Percentiles rank a stretch among this genome's conserved stretches.
Conservation (phyloP, 2,329 filamentous ascomycete genomes). For the Diaporthe aspalathi region DNA sequence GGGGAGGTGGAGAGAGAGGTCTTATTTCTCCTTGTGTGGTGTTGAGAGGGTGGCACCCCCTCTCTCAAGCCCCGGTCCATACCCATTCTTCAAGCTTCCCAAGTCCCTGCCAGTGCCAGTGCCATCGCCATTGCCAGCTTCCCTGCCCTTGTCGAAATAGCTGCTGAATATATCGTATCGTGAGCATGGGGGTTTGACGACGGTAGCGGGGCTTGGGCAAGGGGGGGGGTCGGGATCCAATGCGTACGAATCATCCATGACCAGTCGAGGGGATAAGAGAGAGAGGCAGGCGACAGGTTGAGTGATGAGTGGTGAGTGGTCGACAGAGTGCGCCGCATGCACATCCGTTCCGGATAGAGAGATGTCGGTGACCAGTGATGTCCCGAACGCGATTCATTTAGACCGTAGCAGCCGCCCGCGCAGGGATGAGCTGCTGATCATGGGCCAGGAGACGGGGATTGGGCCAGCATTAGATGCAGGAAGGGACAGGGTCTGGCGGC, state of each 20-base stretch:
- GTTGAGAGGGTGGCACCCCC: slow-evolving; percentile 7
- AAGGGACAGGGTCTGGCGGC: slow-evolving; percentile 36
- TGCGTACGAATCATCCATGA: background rate
- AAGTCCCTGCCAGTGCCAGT: slow-evolving; percentile 28
- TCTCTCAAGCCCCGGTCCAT: slow-evolving; percentile 22
- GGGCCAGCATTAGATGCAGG: slow-evolving; percentile 30
- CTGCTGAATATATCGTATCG: slow-evolving; percentile 11
- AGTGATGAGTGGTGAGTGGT: background rate
- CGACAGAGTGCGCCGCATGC: background rate
- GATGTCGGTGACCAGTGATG: background rate
- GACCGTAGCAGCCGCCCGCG: slow-evolving; percentile 13
- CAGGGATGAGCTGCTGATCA: slow-evolving; percentile 32
- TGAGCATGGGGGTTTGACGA: slow-evolving; percentile 18
- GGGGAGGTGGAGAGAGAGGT: slow-evolving; percentile 32
- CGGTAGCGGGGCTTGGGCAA: background rate
- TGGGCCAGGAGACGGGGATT: slow-evolving; percentile 11
- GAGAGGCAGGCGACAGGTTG: background rate
- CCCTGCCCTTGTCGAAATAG: slow-evolving; percentile 26
- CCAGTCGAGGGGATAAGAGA: slow-evolving; percentile 3
- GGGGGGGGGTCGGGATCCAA: slow-evolving; percentile 18
- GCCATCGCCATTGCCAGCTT: slow-evolving; percentile 13
- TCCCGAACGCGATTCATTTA: slow-evolving; percentile 28
- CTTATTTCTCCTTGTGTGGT: slow-evolving; percentile 37
- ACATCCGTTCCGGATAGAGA: slow-evolving; percentile 20
- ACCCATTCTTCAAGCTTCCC: slow-evolving; percentile 35